Evolutionary conservation across 2,329 filamentous ascomycete genomes (phyloP).

Genomic region (Neopestalotiopsis sp.): DNA sequence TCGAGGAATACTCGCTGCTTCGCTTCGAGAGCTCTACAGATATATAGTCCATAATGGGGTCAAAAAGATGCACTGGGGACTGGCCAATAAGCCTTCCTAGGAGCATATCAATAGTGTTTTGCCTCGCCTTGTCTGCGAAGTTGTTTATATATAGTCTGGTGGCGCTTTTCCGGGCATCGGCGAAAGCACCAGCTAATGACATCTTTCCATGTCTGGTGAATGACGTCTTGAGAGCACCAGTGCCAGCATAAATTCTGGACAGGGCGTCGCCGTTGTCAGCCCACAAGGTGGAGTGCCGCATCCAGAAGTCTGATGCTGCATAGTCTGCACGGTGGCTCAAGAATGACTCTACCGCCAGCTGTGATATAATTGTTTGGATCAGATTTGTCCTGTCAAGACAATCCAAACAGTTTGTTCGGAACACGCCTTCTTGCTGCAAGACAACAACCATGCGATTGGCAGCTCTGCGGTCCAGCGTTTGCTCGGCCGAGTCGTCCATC

Average conservation of each 20-base stretch:
- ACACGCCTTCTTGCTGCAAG: constrained; percentile 92
- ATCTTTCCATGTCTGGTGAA: constrained; percentile 96
- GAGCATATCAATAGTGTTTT: constrained; percentile 94
- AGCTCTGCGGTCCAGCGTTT: constrained; percentile 38
- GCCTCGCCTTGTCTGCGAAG: constrained; percentile 89
- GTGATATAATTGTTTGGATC: constrained; percentile 93
- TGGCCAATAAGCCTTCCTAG: constrained; percentile 86
- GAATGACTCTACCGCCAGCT: constrained; percentile 89
- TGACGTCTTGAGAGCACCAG: constrained; percentile 91
- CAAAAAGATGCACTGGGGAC: constrained; percentile 81
- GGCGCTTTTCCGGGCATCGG: constrained; percentile 94
- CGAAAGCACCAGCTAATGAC: constrained; percentile 89
- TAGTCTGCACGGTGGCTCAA: constrained; percentile 72
- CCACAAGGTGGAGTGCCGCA: constrained; percentile 91
- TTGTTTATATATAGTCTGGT: constrained; percentile 97
- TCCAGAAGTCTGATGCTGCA: constrained; percentile 84
- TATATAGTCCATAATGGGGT: constrained; percentile 93
- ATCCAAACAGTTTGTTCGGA: constrained; percentile 94
- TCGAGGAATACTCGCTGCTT: constrained; percentile 75
- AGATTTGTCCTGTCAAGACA: constrained; percentile 95
- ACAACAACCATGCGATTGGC: constrained; percentile 66
- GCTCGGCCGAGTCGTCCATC: constrained; percentile 56
- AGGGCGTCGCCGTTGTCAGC: constrained; percentile 95
- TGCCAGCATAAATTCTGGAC: constrained; percentile 95
- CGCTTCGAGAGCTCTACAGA: constrained; percentile 73